phyloP scores from a whole-genome alignment of 2,329 filamentous ascomycete species.

The Pseudogymnoascus sp. region DNA sequence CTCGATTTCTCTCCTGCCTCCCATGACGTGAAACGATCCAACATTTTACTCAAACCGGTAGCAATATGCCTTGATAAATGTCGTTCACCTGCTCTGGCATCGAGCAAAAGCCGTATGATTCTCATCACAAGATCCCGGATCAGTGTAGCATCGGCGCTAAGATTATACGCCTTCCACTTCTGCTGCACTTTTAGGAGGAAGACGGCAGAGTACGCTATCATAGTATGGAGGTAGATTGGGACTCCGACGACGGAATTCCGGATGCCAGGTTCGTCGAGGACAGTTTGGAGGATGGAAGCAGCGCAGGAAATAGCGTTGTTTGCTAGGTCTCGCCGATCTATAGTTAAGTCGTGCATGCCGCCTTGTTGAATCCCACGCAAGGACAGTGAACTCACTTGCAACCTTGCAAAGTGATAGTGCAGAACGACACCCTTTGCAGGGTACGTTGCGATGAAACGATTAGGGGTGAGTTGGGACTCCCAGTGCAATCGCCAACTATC shows the following conservation, averaged over 20 bases:
- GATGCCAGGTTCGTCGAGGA: slow-evolving; percentile 30
- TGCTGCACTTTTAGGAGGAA: slow-evolving; percentile 33
- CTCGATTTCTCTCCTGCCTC: slow-evolving; percentile 10
- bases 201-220: slow-evolving; percentile 32
- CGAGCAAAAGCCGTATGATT: slow-evolving; percentile 29
- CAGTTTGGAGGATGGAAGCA: slow-evolving; percentile 26
- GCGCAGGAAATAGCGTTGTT: slow-evolving; percentile 21
- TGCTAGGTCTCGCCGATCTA: slow-evolving; percentile 16
- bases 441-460: slow-evolving; percentile 18
- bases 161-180: slow-evolving; percentile 29
- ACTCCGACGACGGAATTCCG: slow-evolving; percentile 28
- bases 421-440: slow-evolving; percentile 25
- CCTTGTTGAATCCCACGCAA: slow-evolving; percentile 19
- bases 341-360: slow-evolving; percentile 13
- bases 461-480: slow-evolving; percentile 25
- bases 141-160: slow-evolving; percentile 30
- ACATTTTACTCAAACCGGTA: slow-evolving; percentile 31
- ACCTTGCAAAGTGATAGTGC: slow-evolving; percentile 30
- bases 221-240: slow-evolving; percentile 32
- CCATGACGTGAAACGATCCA: slow-evolving; percentile 14
- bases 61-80: slow-evolving; percentile 34
- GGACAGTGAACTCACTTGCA: slow-evolving; percentile 32
- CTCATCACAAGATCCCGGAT: slow-evolving; percentile 28
- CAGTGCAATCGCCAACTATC: slow-evolving; percentile 33
- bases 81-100: slow-evolving; percentile 28